A percentile compares a stretch with the other conserved stretches of the same genome.
Evolutionary conservation across 305 asterid genomes (phyloP).

Genomic region (Fraxinus sp.): DNA sequence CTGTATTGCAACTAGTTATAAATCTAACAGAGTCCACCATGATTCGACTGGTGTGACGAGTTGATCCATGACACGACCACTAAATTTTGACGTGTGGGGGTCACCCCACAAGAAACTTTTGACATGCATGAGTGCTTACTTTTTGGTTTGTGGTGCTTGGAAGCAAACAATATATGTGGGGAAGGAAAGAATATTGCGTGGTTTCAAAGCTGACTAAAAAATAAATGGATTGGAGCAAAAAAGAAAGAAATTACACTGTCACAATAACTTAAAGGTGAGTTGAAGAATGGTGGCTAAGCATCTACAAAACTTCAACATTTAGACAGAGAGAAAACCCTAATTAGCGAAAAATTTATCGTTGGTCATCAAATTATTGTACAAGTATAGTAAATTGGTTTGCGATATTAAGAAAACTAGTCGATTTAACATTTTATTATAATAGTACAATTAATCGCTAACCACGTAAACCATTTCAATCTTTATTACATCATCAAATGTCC

Average conservation of each 20-base stretch:
- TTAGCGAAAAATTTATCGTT: not conserved
- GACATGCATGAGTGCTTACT: conserved; percentile 45
- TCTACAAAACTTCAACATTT: not conserved
- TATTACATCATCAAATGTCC: not conserved
- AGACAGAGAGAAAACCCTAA: not conserved
- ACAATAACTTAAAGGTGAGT: not conserved
- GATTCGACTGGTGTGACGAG: not conserved
- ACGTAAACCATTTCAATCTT: not conserved
- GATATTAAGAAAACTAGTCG: not conserved
- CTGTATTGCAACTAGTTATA: no score
- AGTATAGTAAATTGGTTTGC: not conserved
- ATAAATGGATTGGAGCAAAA: not conserved
- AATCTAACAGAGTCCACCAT: not conserved
- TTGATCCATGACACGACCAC: not conserved
- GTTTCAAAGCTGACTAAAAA: conserved; percentile 7
- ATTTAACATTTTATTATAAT: no score
- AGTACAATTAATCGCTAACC: not conserved
- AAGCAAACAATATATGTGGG: conserved; percentile 30
- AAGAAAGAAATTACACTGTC: not conserved
- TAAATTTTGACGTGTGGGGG: conserved; percentile 4
- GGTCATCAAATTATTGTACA: not conserved
- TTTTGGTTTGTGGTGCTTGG: conserved; percentile 32
- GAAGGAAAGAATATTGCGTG: conserved; percentile 35
- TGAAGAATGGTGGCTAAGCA: not conserved
- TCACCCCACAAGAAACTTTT: conserved; percentile 29